phyloP scores from a whole-genome alignment of 495 filamentous ascomycete genomes.

The Hapsidospora chrysogenum region DNA sequence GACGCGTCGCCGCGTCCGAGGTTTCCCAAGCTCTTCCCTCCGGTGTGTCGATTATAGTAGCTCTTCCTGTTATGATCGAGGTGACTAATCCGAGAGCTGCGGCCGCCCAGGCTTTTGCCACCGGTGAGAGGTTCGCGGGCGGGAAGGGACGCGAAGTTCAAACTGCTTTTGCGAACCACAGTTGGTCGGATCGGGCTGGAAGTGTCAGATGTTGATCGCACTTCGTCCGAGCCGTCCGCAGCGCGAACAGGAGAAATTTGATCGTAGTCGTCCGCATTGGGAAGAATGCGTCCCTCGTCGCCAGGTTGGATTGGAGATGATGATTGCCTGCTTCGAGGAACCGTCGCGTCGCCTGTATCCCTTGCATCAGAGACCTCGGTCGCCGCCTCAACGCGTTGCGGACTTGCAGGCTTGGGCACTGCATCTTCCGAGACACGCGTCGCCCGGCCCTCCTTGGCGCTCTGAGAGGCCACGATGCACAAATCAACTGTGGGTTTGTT shows the following conservation, averaged over 20 bases:
- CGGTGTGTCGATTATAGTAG: conserved; percentile 47
- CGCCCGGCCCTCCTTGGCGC: conserved; percentile 40
- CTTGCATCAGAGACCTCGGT: conserved; percentile 6
- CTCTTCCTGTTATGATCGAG: conserved; percentile 51
- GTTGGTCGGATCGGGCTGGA: conserved; percentile 33
- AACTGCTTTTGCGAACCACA: conserved; percentile 73
- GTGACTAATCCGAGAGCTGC: conserved; percentile 63
- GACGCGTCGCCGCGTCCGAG: conserved; percentile 18
- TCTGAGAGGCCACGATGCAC: too few species aligned
- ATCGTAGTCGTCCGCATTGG: too few species aligned
- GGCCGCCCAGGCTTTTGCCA: conserved; percentile 60
- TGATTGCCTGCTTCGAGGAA: too few species aligned
- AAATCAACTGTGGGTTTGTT: too few species aligned
- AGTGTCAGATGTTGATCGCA: conserved; percentile 28
- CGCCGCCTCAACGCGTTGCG: conserved; percentile 1
- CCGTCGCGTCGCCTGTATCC: conserved; percentile 7
- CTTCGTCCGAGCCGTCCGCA: conserved; percentile 30
- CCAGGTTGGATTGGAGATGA: not conserved
- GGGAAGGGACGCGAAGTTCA: conserved; percentile 83
- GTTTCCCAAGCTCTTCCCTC: conserved; percentile 39
- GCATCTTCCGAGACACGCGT: conserved; percentile 8
- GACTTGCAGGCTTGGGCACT: not conserved
- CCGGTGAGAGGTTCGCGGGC: conserved; percentile 73
- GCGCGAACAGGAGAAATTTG: conserved; percentile 14
- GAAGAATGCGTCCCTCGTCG: too few species aligned